phyloP scores from a whole-genome alignment of 768 basidiomycete species.

The Auriscalpium vulgare region DNA sequence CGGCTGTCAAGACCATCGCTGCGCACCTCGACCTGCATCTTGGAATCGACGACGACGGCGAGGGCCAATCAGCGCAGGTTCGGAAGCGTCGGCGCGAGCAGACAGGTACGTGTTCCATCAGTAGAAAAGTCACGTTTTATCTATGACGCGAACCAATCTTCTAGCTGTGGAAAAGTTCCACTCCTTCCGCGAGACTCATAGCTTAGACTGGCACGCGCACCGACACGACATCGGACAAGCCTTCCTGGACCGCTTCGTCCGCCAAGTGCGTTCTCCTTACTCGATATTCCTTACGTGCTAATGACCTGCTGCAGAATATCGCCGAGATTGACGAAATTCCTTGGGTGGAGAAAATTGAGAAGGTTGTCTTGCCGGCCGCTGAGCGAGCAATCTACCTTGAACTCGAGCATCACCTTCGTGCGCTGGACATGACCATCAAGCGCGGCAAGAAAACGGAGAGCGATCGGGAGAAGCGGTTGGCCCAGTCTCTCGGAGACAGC shows the following conservation, averaged over 20 bases:
- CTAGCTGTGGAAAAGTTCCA: slow-evolving; percentile 88
- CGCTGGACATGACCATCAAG: slow-evolving; percentile 76
- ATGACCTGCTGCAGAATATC: slow-evolving; percentile 53
- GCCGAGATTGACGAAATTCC: slow-evolving; percentile 97
- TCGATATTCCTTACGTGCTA: background rate
- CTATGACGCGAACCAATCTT: slow-evolving; percentile 15
- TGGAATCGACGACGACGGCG: slow-evolving; percentile 83
- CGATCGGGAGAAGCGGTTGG: slow-evolving; percentile 84
- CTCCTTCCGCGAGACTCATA: slow-evolving; percentile 92
- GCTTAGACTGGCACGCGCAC: slow-evolving; percentile 85
- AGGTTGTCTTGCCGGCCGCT: slow-evolving; percentile 77
- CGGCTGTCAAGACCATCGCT: slow-evolving; percentile 83
- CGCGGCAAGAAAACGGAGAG: slow-evolving; percentile 61
- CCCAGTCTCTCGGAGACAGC: slow-evolving; percentile 83
- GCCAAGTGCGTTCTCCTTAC: slow-evolving; percentile 50
- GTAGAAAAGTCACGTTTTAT: background rate
- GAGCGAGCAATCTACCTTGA: slow-evolving; percentile 94
- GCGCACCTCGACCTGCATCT: slow-evolving; percentile 86
- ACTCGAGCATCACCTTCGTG: slow-evolving; percentile 85
- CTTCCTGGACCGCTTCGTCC: slow-evolving; percentile 76
- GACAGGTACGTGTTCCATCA: slow-evolving; percentile 48
- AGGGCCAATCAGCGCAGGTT: slow-evolving; percentile 64
- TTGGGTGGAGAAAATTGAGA: slow-evolving; percentile 53
- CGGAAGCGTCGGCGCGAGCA: slow-evolving; percentile 80
- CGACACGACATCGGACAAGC: slow-evolving; percentile 75